Evolutionary conservation across 2,329 filamentous ascomycete genomes (phyloP).

Genomic region (Gaeumannomyces sp.): DNA sequence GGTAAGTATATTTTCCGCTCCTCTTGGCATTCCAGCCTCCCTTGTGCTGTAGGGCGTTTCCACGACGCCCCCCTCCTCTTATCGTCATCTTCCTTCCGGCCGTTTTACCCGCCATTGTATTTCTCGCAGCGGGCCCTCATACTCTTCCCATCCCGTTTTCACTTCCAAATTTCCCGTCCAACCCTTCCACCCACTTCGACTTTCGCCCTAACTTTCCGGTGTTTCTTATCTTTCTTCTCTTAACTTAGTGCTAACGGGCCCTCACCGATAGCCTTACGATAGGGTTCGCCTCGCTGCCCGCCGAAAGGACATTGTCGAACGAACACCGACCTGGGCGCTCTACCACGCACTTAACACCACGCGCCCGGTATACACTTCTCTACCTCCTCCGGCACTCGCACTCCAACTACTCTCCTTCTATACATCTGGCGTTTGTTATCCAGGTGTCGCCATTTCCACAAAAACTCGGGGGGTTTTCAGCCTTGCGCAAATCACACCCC

Average conservation of each 20-base stretch:
- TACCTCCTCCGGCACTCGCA: too few species aligned
- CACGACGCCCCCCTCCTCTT: not conserved
- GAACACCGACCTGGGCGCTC: too few species aligned
- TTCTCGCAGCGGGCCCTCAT: not conserved
- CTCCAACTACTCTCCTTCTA: too few species aligned
- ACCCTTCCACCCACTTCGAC: not conserved
- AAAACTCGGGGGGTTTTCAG: too few species aligned
- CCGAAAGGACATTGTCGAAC: too few species aligned
- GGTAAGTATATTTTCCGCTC: not conserved
- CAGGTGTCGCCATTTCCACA: too few species aligned
- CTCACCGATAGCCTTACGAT: not conserved
- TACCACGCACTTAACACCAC: too few species aligned
- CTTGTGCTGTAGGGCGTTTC: not conserved
- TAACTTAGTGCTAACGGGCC: not conserved
- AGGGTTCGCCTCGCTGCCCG: not conserved
- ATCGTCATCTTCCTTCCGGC: not conserved
- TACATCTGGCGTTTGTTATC: too few species aligned
- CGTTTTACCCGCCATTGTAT: not conserved
- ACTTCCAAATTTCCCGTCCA: not conserved
- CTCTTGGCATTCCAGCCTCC: not conserved
- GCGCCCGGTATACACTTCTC: too few species aligned
- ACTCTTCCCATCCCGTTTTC: not conserved
- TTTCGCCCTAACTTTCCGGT: not conserved
- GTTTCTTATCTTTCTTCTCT: conserved; percentile 6
- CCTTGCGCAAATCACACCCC: too few species aligned